These are phyloP conservation scores for Penicillium cataractarum DNA, from an alignment of 495 filamentous ascomycete genomes.

Conservation along the genomic window DNA sequence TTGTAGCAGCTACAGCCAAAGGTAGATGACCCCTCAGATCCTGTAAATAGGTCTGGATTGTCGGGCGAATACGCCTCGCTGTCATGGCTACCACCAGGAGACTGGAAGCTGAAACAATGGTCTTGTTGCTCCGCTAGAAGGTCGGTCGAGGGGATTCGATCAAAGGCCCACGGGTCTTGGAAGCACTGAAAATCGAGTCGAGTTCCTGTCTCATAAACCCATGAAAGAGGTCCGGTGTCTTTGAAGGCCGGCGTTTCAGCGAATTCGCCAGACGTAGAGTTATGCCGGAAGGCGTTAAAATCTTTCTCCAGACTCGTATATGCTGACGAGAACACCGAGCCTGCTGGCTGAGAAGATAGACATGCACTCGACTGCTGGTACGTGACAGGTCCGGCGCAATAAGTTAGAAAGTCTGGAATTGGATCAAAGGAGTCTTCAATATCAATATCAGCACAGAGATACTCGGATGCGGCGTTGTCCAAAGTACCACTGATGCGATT, in stretches of 20 bases:
- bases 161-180: slow-evolving; percentile 8
- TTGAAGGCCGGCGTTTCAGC: not conserved
- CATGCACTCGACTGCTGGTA: not conserved
- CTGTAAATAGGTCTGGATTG: not conserved
- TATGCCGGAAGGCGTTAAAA: not conserved
- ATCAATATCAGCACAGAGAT: slow-evolving; percentile 12
- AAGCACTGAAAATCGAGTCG: not conserved
- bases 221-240: not conserved
- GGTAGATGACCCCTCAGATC: not conserved
- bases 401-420: slow-evolving; percentile 6
- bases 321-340: not conserved
- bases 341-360: not conserved
- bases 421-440: slow-evolving; percentile 21
- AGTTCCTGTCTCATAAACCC: not conserved
- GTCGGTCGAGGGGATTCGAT: not conserved
- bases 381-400: not conserved
- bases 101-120: slow-evolving; percentile 9
- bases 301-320: slow-evolving; percentile 1
- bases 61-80: slow-evolving; percentile 13
- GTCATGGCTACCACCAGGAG: slow-evolving; percentile 7
- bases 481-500: slow-evolving; percentile 18
- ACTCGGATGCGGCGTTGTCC: not conserved
- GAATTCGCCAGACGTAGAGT: not conserved
- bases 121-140: slow-evolving; percentile 1
- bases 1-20: slow-evolving; percentile 20